Evolutionary conservation across 139 green algal genomes (phyloP), one percentile per base, ranked within the genome.

Genomic region (Chlamydomonas sp.): DNA sequence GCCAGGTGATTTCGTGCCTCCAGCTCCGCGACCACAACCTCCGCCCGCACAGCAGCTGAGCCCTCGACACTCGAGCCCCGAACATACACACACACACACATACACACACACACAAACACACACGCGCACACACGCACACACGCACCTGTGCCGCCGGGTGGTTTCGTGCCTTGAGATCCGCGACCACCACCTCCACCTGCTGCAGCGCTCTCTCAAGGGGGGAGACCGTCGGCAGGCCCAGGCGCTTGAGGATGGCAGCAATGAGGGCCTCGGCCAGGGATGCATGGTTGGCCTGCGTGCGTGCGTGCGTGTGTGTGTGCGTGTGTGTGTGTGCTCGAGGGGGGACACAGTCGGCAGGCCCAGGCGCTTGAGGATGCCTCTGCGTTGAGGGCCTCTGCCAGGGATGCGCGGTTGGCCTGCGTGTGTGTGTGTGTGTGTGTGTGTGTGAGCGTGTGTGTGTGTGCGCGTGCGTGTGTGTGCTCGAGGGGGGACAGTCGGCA

Each of bases 231-330:
- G 58, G 69, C 31, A 73, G 59, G 31, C 75, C 67, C n/a, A 63
- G 57, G 5, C 31, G 26, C 35, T 70, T 67, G 22, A 86, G 60
- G 29, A 92, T 65, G 20, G 82, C 84, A 26, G 78, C 70, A 37
- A 82, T 79, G 0, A 92, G 48, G 33, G 76, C 73, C n/a, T 79
- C 76, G 1, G 86, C 87, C 37, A 91, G 65, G 28, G 48, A 68
- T 8, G 13, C 26, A 49, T 13, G 28, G 8, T 10, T 43, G 6
- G 3, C 28, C 58, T 66, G 58, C 8, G 28, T 6, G 43, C 16
- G 43, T 13, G 43, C 13, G 43, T 54, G 43, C 13, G 20, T 54
- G 16, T 54, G n/a, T 54, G 43, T 54, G 13, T 54, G 20, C 13
- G 16, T 54, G 43, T 26, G 13, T 54, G 43, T 13, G 43, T 54